Percentiles rank a stretch among this genome's conserved stretches.
These are phyloP conservation scores for Musa itinerans DNA, from an alignment of 176 grass and related monocot species.

Conservation along the genomic window DNA sequence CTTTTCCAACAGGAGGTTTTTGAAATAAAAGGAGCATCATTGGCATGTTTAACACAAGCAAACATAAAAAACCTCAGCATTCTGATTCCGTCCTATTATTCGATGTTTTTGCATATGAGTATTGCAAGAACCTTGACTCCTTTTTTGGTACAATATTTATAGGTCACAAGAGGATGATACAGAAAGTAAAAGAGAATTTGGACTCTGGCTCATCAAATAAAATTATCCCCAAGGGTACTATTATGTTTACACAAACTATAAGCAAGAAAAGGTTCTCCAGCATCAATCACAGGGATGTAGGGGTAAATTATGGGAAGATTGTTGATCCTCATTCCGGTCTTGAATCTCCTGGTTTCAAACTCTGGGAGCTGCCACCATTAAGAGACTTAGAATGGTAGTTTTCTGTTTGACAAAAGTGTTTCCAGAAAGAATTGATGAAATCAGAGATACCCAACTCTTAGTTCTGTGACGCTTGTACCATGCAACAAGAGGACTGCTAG, in stretches of 20 bases:
- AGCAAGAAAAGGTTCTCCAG: slow-evolving; percentile 66
- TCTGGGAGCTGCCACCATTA: slow-evolving; percentile 49
- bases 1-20: neutral
- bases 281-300: slow-evolving; percentile 78
- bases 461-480: slow-evolving; percentile 55
- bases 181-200: slow-evolving; percentile 89
- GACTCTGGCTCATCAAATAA: slow-evolving; percentile 98
- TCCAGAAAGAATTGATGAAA: slow-evolving; percentile 56
- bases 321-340: slow-evolving; percentile 78
- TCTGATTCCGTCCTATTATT: neutral
- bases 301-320: slow-evolving; percentile 75
- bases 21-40: neutral
- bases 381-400: slow-evolving; percentile 52
- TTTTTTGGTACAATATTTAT: slow-evolving; percentile 15
- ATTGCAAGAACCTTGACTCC: neutral
- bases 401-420: slow-evolving; percentile 69
- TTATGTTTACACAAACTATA: slow-evolving; percentile 91
- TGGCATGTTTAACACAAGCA: too few species aligned
- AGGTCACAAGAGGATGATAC: slow-evolving; percentile 96
- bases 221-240: slow-evolving; percentile 76
- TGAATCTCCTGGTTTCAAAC: slow-evolving; percentile 56
- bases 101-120: neutral
- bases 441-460: slow-evolving; percentile 51
- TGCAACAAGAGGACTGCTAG: slow-evolving; percentile 36
- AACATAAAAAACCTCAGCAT: neutral